Evolutionary conservation across 495 filamentous ascomycete genomes (phyloP), one percentile per base, ranked within the genome.

Genomic region (Aspergillus leporis): DNA sequence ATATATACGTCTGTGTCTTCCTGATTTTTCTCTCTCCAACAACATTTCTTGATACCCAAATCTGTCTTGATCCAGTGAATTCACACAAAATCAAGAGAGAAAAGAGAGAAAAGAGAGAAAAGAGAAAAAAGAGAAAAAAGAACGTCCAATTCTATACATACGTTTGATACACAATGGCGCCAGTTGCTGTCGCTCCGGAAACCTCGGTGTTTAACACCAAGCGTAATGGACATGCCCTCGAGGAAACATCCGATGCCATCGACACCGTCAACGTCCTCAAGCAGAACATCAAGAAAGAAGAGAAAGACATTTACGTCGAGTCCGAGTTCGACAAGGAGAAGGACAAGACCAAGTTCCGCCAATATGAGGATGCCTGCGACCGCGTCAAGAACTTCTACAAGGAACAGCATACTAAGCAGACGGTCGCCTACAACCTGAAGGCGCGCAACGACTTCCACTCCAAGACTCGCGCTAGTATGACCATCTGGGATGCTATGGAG

Each of bases 401-500:
- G 31, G 89, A 92, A 70, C 90, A 93, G 64, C 90, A 94, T 74
- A 82, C 82, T 70, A 91, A 90, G 76, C 90, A 94, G 66, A 94
- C 89, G 0, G 87, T 93, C 0, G 88, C 89, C 14, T 91, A 92
- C 81, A 93, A 93, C 75, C 81, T 93, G 18, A 83, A 87, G 55
- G 83, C 89, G 5, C 88, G 92, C 41, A 80, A 87, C 60, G 76
- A 76, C 51, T 92, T 95, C 78, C 78, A 87, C 67, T 79, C 80
- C 46, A 82, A 84, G 55, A 84, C 76, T 9, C 83, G 90, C 54
- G 87, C 85, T 19, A 80, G 88, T 65, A 90, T 95, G 88, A 87
- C 84, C 34, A 75, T 96, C 65, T 96, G 92, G 92, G 78, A 93
- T 65, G 92, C 92, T 8, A 93, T 95, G 73, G 89, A 93, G 79